Evolutionary conservation across 345 rosid species (phyloP), one percentile per base, ranked within the genome.

Genomic region (Salix udensis): DNA sequence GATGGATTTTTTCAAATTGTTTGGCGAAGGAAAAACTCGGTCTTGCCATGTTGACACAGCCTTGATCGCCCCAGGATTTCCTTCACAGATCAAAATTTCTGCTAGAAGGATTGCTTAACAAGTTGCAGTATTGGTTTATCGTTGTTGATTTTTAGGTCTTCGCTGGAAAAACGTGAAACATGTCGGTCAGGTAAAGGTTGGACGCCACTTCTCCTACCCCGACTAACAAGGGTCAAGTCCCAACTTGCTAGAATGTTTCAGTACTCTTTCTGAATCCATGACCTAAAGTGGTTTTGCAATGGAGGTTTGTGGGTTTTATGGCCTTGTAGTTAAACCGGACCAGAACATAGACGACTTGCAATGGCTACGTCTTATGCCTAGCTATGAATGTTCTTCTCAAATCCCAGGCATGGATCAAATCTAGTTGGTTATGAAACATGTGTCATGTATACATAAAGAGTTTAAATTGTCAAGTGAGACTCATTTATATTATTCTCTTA

Each of bases 161-260:
- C 36, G 67, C 24, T n/a, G 31, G 67, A 76, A 76, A 75, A 80
- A 4, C n/a, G 24, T 39, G 46, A 64, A 70, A 36, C 68, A 50
- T 58, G 75, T 50, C 78, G 73, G 74, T 52, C 48, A 50, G 55
- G 16, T 55, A 24, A 65, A 37, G 67, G 71, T 40, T 80, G 85
- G 80, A 40, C 8, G 67, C 76, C 71, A 80, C 80, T 69, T 75
- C 64, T 52, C 70, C 77, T 65, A 40, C 68, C 76, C 77, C 73
- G 69, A 64, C 53, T 66, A 19, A 28, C 34, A 36, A 66, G 70
- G 64, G 80, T 65, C 80, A 77, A 74, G 65, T 53, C 31, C 24
- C 64, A 11, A 70, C 53, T 70, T 69, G 42, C 5, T 13, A 61
- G 60, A 46, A 26, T 36, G 65, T 19, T 61, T 31, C 40, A n/a